Evolutionary conservation across 805 yeast genomes (phyloP).

Genomic region (Candida khao-thaluensis): DNA sequence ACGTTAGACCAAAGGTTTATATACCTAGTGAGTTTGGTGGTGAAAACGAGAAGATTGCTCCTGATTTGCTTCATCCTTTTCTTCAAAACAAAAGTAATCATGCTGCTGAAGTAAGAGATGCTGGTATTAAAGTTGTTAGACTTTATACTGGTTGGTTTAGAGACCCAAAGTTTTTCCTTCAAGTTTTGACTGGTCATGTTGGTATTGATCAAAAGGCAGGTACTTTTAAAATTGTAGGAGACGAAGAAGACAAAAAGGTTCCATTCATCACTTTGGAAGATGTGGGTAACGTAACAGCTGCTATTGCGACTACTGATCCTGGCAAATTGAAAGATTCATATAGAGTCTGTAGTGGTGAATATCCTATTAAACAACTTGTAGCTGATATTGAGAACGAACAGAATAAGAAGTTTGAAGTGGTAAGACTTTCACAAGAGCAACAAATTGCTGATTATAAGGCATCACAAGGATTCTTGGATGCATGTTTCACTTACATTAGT

Average conservation of each 20-base stretch:
- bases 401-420: slow-evolving; percentile 6
- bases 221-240: not conserved
- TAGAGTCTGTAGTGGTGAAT: slow-evolving; percentile 32
- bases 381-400: not conserved
- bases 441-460: not conserved
- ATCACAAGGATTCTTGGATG: not conserved
- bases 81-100: slow-evolving; percentile 26
- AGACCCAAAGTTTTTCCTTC: slow-evolving; percentile 20
- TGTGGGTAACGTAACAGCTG: slow-evolving; percentile 44
- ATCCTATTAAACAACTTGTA: slow-evolving; percentile 38
- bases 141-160: slow-evolving; percentile 38
- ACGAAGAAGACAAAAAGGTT: slow-evolving; percentile 16
- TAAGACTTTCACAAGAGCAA: not conserved
- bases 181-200: slow-evolving; percentile 32
- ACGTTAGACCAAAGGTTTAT: slow-evolving; percentile 48
- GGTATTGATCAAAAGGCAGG: slow-evolving; percentile 33
- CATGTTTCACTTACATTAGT: slow-evolving; percentile 3
- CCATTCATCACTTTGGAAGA: slow-evolving; percentile 39
- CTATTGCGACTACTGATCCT: slow-evolving; percentile 38
- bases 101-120: slow-evolving; percentile 30
- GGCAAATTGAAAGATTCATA: slow-evolving; percentile 42
- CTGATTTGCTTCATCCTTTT: not conserved
- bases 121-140: slow-evolving; percentile 49
- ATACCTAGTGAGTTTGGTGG: slow-evolving; percentile 63
- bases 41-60: slow-evolving; percentile 30